Conservation (phyloP, 495 filamentous ascomycete genomes). For the Antarctomyces pellizariae region DNA sequence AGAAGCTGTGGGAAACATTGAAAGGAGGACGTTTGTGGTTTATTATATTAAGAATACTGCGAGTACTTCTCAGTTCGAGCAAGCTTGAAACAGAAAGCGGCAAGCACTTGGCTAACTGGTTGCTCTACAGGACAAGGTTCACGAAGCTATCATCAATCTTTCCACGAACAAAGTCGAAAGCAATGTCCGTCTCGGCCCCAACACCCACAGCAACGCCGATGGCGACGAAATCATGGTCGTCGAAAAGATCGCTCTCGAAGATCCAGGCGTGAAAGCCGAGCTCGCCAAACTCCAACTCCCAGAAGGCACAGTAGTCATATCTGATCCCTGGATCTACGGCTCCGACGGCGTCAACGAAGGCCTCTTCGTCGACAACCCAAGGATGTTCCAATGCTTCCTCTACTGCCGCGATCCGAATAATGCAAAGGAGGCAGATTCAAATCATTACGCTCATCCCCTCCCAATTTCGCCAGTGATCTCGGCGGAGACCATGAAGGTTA, state of each 20-base stretch:
- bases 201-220: constrained; percentile 32
- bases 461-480: constrained; percentile 59
- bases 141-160: constrained; percentile 40
- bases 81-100: not conserved
- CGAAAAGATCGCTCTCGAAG: constrained; percentile 30
- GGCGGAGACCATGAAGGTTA: constrained; percentile 35
- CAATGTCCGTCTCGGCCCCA: constrained; percentile 31
- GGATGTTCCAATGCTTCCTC: constrained; percentile 41
- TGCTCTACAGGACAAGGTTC: constrained; percentile 31
- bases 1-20: constrained; percentile 18
- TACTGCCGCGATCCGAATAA: constrained; percentile 37
- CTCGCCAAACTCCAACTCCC: constrained; percentile 41
- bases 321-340: constrained; percentile 53
- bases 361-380: constrained; percentile 25
- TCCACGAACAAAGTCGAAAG: constrained; percentile 26
- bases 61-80: constrained; percentile 5
- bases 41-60: constrained; percentile 44
- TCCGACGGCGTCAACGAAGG: constrained; percentile 37
- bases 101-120: not conserved
- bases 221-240: constrained; percentile 33
- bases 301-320: constrained; percentile 31
- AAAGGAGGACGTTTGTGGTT: constrained; percentile 29
- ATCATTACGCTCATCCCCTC: constrained; percentile 62
- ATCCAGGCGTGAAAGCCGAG: constrained; percentile 33
- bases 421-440: constrained; percentile 32